phyloP scores from a whole-genome alignment of 805 yeast species.

The Saturnispora gosingensis region DNA sequence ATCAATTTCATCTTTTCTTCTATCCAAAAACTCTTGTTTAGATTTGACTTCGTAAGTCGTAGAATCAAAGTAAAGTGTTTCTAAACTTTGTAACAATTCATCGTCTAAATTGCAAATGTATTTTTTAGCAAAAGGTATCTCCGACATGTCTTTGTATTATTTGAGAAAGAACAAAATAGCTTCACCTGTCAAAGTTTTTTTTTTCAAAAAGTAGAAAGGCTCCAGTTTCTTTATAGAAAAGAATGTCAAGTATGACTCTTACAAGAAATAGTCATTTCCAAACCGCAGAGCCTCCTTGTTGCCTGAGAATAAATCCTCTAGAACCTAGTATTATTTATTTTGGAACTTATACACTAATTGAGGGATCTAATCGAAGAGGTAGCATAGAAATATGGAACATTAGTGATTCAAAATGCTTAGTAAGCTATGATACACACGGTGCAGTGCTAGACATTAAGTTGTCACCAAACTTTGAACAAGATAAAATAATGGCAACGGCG shows the following conservation, averaged over 20 bases:
- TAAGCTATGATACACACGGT: conserved; percentile 32
- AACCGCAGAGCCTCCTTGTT: conserved; percentile 75
- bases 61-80: conserved; percentile 48
- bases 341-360: conserved; percentile 76
- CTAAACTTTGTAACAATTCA: conserved; percentile 35
- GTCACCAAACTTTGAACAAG: conserved; percentile 32
- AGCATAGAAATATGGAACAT: conserved; percentile 34
- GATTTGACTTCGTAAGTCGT: conserved; percentile 29
- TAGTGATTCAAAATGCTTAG: not conserved
- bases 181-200: not conserved
- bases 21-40: conserved; percentile 15
- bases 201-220: not conserved
- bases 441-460: conserved; percentile 77
- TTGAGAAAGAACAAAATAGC: not conserved
- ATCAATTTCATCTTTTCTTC: conserved; percentile 12
- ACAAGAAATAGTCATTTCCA: conserved; percentile 26
- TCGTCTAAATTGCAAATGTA: conserved; percentile 41
- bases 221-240: too few relatives aligned
- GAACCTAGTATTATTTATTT: conserved; percentile 42
- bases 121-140: conserved; percentile 25
- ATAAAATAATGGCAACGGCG: conserved; percentile 43
- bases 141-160: not conserved
- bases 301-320: conserved; percentile 49
- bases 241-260: conserved; percentile 1
- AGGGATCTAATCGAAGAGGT: conserved; percentile 56